These are phyloP conservation scores for Emmonsia crescens DNA, from an alignment of 2,329 filamentous ascomycete genomes.

Conservation along the genomic window DNA sequence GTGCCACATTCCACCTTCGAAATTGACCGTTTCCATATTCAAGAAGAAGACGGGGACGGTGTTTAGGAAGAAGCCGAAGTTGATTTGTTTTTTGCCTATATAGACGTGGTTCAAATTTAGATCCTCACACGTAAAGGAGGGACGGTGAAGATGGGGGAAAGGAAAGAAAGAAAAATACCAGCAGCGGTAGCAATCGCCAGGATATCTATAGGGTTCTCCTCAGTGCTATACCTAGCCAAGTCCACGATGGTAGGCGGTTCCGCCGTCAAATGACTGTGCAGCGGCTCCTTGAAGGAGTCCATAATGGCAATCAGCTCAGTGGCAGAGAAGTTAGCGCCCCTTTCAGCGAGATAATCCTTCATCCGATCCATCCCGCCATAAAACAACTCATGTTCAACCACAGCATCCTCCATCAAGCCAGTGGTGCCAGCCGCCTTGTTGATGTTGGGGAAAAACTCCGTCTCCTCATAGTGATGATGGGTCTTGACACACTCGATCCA, in stretches of 20 bases:
- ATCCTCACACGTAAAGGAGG: no score
- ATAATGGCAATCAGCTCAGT: neutral
- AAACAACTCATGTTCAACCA: neutral
- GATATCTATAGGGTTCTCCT: neutral
- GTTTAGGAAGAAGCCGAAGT: neutral
- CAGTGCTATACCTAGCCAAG: neutral
- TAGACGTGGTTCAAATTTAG: neutral
- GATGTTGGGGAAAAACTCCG: neutral
- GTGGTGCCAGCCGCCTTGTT: neutral
- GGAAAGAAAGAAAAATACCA: neutral
- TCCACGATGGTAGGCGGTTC: neutral
- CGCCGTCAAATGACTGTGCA: neutral
- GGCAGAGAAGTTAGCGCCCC: neutral
- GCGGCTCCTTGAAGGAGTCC: neutral
- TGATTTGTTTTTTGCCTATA: neutral
- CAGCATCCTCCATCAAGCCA: neutral
- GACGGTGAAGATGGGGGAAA: neutral
- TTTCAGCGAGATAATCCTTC: neutral
- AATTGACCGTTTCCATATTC: neutral
- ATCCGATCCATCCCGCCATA: neutral
- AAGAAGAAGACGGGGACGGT: neutral
- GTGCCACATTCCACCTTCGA: neutral
- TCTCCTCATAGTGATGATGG: neutral
- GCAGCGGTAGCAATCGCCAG: neutral
- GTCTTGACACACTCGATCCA: neutral